Conservation (phyloP, 179 eudicot genomes). For the Heliamphora pulchella region DNA sequence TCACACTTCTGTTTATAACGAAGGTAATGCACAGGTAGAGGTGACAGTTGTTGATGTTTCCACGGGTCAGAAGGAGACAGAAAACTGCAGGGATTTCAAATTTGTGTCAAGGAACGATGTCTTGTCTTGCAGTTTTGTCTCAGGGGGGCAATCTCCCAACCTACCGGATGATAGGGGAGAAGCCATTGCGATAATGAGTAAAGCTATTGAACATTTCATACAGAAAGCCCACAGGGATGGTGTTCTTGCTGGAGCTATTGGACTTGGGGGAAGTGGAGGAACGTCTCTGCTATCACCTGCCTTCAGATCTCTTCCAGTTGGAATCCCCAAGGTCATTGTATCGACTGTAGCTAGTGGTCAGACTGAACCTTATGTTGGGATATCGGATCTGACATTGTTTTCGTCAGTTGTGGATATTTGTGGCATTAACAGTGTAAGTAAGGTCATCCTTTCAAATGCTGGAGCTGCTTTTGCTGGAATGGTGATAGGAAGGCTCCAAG, state of each 20-base stretch:
- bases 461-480: slow-evolving; percentile 94
- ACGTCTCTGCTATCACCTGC: slow-evolving; percentile 75
- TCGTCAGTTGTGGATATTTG: slow-evolving; percentile 97
- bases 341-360: slow-evolving; percentile 95
- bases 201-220: slow-evolving; percentile 51
- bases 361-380: slow-evolving; percentile 76
- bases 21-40: slow-evolving; percentile 43
- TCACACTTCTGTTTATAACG: not conserved
- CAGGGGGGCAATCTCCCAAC: slow-evolving; percentile 26
- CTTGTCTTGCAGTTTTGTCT: slow-evolving; percentile 41
- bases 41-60: slow-evolving; percentile 88
- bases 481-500: slow-evolving; percentile 52
- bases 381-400: slow-evolving; percentile 79
- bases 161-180: slow-evolving; percentile 85
- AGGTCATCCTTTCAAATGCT: slow-evolving; percentile 73
- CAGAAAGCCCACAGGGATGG: slow-evolving; percentile 43
- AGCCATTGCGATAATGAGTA: slow-evolving; percentile 71
- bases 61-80: slow-evolving; percentile 44
- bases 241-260: slow-evolving; percentile 69
- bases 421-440: slow-evolving; percentile 76
- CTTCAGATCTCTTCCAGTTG: slow-evolving; percentile 71
- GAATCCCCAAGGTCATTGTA: slow-evolving; percentile 76
- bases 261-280: slow-evolving; percentile 97
- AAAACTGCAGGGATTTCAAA: slow-evolving; percentile 40
- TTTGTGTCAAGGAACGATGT: slow-evolving; percentile 66